Conservation (phyloP, 441 rosid species). For the Corymbia citriodora region DNA sequence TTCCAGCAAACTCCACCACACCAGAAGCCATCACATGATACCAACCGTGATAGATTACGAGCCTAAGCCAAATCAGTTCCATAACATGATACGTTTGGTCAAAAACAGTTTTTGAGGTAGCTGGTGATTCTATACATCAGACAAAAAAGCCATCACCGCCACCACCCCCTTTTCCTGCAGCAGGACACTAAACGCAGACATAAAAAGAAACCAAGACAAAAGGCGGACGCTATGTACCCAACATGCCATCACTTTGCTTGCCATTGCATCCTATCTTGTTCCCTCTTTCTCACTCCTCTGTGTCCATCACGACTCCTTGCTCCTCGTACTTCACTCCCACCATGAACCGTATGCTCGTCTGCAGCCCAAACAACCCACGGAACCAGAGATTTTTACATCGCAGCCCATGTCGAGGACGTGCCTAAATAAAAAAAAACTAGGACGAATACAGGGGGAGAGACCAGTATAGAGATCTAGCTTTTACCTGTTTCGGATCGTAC, state of each 20-base stretch:
- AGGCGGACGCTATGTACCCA: not conserved
- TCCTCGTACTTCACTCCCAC: conserved; percentile 71
- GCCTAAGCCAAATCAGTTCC: not conserved
- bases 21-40: not conserved
- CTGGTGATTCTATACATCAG: not conserved
- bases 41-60: not conserved
- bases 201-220: not conserved
- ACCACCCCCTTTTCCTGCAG: not conserved
- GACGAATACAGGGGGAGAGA: not conserved
- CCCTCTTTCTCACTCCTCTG: conserved; percentile 13
- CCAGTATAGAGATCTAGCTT: not conserved
- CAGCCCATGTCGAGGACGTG: not conserved
- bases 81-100: not conserved
- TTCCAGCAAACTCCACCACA: not conserved
- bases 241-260: not conserved
- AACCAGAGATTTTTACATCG: too few relatives aligned
- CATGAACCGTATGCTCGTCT: conserved; percentile 69
- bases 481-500: conserved; percentile 74
- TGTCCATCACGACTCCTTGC: conserved; percentile 27
- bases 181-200: not conserved
- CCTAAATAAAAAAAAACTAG: not conserved
- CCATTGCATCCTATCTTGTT: not conserved
- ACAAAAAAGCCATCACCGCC: not conserved
- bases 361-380: not conserved
- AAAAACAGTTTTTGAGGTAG: not conserved